Conservation (phyloP, 2,329 filamentous ascomycete species). For the Penicillium sp. region DNA sequence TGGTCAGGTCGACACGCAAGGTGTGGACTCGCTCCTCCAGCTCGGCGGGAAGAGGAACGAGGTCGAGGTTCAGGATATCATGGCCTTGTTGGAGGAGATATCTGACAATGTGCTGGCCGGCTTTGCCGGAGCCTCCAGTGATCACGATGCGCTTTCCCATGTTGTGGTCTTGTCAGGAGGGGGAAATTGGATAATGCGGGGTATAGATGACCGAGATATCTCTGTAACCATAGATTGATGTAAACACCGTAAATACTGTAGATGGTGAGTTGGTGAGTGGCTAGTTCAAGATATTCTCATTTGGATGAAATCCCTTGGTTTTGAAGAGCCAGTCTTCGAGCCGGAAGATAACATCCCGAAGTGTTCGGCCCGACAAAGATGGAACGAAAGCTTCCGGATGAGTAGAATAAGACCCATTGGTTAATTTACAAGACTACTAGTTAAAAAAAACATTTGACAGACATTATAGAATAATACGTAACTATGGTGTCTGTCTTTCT, state of each 20-base stretch:
- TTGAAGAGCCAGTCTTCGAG: neutral
- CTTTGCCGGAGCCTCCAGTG: slow-evolving; percentile 57
- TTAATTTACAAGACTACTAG: neutral
- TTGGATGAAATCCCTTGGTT: too few relatives aligned
- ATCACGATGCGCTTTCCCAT: slow-evolving; percentile 49
- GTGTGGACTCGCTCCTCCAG: slow-evolving; percentile 49
- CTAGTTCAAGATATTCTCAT: neutral
- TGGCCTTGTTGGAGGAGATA: slow-evolving; percentile 53
- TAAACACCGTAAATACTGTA: neutral
- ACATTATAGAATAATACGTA: too few relatives aligned
- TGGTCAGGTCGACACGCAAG: slow-evolving; percentile 55
- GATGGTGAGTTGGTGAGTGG: neutral
- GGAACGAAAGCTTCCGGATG: neutral
- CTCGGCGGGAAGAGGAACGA: slow-evolving; percentile 44
- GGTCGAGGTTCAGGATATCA: slow-evolving; percentile 56
- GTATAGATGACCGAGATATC: neutral
- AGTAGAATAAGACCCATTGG: neutral
- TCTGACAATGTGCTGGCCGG: slow-evolving; percentile 55
- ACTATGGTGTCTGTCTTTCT: neutral
- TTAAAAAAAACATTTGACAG: too few relatives aligned
- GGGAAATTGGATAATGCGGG: neutral
- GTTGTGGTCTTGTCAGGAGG: neutral
- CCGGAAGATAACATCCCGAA: slow-evolving; percentile 6
- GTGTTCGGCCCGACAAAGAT: slow-evolving; percentile 1
- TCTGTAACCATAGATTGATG: too few relatives aligned